phyloP scores from a whole-genome alignment of 345 rosid species.

The Litchi chinensis region DNA sequence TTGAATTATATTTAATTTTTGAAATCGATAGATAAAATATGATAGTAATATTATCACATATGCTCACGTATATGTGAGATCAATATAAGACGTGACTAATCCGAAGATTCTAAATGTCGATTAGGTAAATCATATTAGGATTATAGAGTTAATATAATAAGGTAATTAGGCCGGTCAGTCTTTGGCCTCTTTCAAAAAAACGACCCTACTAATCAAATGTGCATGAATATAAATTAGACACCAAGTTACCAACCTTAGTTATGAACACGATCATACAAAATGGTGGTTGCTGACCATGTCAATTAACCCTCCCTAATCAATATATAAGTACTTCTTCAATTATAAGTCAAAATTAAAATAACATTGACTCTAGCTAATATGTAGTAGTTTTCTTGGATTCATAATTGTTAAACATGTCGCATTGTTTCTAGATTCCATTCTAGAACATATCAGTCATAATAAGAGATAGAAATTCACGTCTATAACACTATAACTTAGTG shows the following conservation, averaged over 20 bases:
- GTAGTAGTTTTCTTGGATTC: background rate
- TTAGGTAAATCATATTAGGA: slow-evolving; percentile 16
- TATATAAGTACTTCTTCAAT: no score
- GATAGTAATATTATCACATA: background rate
- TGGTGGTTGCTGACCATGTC: slow-evolving; percentile 1
- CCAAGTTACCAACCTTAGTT: background rate
- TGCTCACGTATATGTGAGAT: background rate
- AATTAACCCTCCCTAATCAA: background rate
- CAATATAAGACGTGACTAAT: background rate
- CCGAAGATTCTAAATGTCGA: slow-evolving; percentile 9
- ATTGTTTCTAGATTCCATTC: background rate
- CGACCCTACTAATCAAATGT: slow-evolving; percentile 12
- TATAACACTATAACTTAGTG: no score
- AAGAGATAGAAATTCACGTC: background rate
- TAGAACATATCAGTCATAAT: background rate
- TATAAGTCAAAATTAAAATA: slow-evolving; percentile 9
- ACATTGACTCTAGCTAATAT: background rate
- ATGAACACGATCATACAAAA: background rate
- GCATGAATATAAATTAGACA: background rate
- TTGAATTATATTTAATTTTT: no score
- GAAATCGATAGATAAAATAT: background rate
- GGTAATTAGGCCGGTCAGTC: slow-evolving; percentile 24
- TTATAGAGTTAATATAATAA: slow-evolving; percentile 10
- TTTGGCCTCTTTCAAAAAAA: slow-evolving; percentile 7
- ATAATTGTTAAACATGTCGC: background rate